These are phyloP conservation scores for Botrytis porri DNA, from an alignment of 2,329 filamentous ascomycete species.

Conservation along the genomic window DNA sequence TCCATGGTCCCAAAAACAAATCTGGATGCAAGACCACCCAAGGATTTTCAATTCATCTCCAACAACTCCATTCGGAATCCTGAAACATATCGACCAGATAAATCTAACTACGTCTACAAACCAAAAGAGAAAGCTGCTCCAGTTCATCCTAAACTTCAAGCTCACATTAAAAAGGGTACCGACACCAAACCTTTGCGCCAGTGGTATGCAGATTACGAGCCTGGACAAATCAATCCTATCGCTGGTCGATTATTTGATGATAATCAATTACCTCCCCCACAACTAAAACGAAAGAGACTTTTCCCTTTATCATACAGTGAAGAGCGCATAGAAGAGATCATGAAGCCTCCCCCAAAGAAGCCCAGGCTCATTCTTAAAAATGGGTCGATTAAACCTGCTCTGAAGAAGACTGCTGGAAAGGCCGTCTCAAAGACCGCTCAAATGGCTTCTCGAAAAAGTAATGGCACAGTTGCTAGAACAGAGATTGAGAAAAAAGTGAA, in stretches of 20 bases:
- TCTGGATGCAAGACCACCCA: conserved; percentile 12
- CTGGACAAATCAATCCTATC: conserved; percentile 24
- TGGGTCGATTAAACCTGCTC: not conserved
- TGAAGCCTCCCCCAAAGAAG: conserved; percentile 7
- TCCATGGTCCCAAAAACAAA: not conserved
- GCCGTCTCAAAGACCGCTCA: not conserved
- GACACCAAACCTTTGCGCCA: conserved; percentile 16
- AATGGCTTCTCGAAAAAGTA: not conserved
- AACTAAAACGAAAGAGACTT: conserved; percentile 5
- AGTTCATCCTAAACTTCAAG: conserved; percentile 30
- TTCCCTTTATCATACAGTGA: conserved; percentile 2
- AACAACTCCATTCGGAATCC: not conserved
- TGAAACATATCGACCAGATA: conserved; percentile 1
- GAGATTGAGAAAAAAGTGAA: not conserved
- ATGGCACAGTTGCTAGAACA: not conserved
- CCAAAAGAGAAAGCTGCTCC: not conserved
- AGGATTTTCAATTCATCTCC: conserved; percentile 3
- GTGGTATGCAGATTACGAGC: conserved; percentile 28
- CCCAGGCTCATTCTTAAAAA: not conserved
- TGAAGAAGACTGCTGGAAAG: not conserved
- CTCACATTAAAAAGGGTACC: conserved; percentile 30
- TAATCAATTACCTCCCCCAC: conserved; percentile 1
- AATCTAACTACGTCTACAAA: not conserved
- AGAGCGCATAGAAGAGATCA: not conserved
- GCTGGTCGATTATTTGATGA: conserved; percentile 24